Base-by-base conservation (phyloP, 2,329 filamentous ascomycete species). In the Penicillium sp. region DNA sequence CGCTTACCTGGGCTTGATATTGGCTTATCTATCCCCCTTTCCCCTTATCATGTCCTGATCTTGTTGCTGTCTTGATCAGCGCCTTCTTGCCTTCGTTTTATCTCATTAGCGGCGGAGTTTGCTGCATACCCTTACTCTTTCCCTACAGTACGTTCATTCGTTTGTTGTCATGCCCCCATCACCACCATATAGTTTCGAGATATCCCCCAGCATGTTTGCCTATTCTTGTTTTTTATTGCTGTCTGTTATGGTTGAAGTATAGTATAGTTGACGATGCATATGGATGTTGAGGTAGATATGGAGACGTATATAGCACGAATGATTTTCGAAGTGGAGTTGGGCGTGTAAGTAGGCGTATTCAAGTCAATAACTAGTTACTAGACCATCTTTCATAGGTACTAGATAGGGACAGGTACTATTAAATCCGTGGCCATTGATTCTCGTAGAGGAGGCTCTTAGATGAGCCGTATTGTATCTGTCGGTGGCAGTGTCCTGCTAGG, bases 51-150 rank as follows among this genome's bases (percentile, higher is more conserved):
- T 6, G 13, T 25, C n/a, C 22, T 35, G 19, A 22, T 52, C 45
- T 52, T 52, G 48, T 35, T 57, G 55, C 35, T 37, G 42, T 49
- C 37, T 52, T 46, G 45, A 52, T 16, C 37, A 40, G 37, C 55
- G n/a, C 35, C 35, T 37, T 35, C 37, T 53, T 16, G 22, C 7
- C 51, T 53, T 40, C 28, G 49, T 62, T 66, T 65, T 63, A 46
- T 65, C 62, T 64, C 67, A 69, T 68, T 55, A 69, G 67, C 66
- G 67, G 66, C 62, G 67, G 63, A 68, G 67, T 68, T 69, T 66
- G 66, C 63, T 64, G 54, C 59, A 65, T 67, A 52, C 66, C 66
- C 61, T 59, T 67, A 14, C 43, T 46, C 43, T 46, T 46, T 54
- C 30, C 63, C 57, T 62, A 55, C 53, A 59, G 57, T 66, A 61